Evolutionary conservation across 2,329 filamentous ascomycete species (phyloP).

Genomic region (Alternaria sp.): DNA sequence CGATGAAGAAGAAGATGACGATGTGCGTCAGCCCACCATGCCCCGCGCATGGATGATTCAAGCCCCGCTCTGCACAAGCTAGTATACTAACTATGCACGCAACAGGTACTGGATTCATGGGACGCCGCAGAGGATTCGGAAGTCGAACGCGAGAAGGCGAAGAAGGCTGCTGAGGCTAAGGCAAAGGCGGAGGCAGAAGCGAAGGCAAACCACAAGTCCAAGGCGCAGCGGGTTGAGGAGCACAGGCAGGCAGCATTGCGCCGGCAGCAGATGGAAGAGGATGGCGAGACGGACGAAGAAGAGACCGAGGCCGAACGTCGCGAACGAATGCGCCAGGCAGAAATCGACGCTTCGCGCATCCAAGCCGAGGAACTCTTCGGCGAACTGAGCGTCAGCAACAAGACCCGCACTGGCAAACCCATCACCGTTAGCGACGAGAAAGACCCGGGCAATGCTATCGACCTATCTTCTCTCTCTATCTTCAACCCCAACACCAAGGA

Average conservation of each 20-base stretch:
- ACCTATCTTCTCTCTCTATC: conserved; percentile 79
- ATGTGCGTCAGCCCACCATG: conserved; percentile 64
- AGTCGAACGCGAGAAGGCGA: conserved; percentile 92
- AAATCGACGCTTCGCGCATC: conserved; percentile 87
- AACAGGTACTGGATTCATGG: conserved; percentile 91
- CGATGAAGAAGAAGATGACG: conserved; percentile 86
- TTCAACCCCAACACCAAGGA: conserved; percentile 90
- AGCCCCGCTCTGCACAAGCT: conserved; percentile 27
- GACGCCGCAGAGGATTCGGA: conserved; percentile 97
- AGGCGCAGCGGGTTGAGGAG: conserved; percentile 84
- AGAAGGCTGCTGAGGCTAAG: conserved; percentile 84
- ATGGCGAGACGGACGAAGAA: conserved; percentile 69
- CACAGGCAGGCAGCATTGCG: conserved; percentile 68
- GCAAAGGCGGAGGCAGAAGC: conserved; percentile 89
- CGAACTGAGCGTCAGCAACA: conserved; percentile 74
- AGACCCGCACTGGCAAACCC: conserved; percentile 69
- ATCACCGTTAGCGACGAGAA: conserved; percentile 73
- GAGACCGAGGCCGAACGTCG: conserved; percentile 78
- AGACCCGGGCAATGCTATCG: conserved; percentile 80
- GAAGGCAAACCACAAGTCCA: conserved; percentile 89
- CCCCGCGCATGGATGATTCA: conserved; percentile 27
- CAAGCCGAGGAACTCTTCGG: conserved; percentile 94
- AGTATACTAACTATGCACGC: conserved; percentile 30
- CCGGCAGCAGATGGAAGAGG: conserved; percentile 65
- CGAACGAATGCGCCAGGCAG: conserved; percentile 76